A percentile compares a stretch with the other conserved stretches of the same genome.
Conservation (phyloP, 2,329 filamentous ascomycete species). For the Botrytis pseudocinerea region DNA sequence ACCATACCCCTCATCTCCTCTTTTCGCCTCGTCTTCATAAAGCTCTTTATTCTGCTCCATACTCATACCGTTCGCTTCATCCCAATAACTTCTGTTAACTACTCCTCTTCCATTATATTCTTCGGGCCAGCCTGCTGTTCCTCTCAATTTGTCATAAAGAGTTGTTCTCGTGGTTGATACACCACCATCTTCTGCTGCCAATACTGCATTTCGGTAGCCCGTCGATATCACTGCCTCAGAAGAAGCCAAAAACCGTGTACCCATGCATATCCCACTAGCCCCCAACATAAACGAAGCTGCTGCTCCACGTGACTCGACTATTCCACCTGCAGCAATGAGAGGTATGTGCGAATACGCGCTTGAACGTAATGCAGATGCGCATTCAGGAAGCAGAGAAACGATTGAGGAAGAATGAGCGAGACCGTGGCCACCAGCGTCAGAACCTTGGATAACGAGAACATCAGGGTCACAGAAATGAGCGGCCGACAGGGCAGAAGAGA, state of each 20-base stretch:
- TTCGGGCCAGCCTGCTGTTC: conserved; percentile 58
- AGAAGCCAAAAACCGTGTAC: conserved; percentile 51
- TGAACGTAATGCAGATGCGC: conserved; percentile 36
- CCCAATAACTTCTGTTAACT: conserved; percentile 54
- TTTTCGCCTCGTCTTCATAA: conserved; percentile 48
- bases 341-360: conserved; percentile 35
- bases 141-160: conserved; percentile 53
- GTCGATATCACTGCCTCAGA: conserved; percentile 48
- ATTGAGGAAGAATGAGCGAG: conserved; percentile 38
- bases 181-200: conserved; percentile 52
- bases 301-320: conserved; percentile 42
- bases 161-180: conserved; percentile 51
- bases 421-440: conserved; percentile 44
- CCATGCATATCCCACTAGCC: conserved; percentile 48
- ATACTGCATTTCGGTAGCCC: conserved; percentile 50
- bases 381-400: conserved; percentile 43
- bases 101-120: conserved; percentile 59
- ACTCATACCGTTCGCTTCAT: conserved; percentile 43
- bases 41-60: conserved; percentile 45
- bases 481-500: conserved; percentile 36
- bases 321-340: conserved; percentile 43
- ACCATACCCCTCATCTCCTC: conserved; percentile 55
- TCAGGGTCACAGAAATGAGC: conserved; percentile 37
- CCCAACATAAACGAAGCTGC: conserved; percentile 43
- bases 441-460: conserved; percentile 43